phyloP scores from a whole-genome alignment of 805 yeast genomes.

The Nadsonia fulvescens region DNA sequence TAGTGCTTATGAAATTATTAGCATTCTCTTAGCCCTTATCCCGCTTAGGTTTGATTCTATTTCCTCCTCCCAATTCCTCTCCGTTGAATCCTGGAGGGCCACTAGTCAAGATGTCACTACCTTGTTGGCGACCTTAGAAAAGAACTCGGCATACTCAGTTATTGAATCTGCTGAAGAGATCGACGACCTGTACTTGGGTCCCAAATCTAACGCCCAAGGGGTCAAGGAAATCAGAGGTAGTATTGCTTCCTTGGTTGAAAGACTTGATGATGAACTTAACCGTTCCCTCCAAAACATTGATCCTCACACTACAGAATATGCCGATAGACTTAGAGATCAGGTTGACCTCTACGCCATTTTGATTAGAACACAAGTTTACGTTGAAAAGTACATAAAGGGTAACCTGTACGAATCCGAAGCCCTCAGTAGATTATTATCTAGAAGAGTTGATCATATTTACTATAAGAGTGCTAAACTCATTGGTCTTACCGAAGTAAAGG shows the following conservation, averaged over 20 bases:
- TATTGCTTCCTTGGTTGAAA: slow-evolving; percentile 69
- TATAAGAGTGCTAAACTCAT: slow-evolving; percentile 75
- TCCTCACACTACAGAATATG: slow-evolving; percentile 88
- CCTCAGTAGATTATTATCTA: slow-evolving; percentile 47
- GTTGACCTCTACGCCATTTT: slow-evolving; percentile 53
- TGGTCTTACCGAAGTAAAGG: slow-evolving; percentile 43
- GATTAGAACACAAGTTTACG: slow-evolving; percentile 71
- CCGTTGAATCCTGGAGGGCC: slow-evolving; percentile 62
- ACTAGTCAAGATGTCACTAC: slow-evolving; percentile 43
- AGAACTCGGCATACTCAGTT: slow-evolving; percentile 43
- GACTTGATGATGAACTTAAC: slow-evolving; percentile 87
- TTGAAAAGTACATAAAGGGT: slow-evolving; percentile 37
- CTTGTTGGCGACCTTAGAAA: slow-evolving; percentile 53
- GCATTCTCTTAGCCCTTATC: slow-evolving; percentile 61
- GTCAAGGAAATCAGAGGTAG: slow-evolving; percentile 67
- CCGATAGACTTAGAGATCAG: slow-evolving; percentile 82
- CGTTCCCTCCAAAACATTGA: slow-evolving; percentile 76
- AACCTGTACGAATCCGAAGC: slow-evolving; percentile 25
- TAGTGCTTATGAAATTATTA: slow-evolving; percentile 57
- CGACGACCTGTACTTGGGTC: slow-evolving; percentile 46
- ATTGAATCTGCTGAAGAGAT: slow-evolving; percentile 73
- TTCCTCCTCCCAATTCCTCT: slow-evolving; percentile 50
- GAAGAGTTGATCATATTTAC: slow-evolving; percentile 84
- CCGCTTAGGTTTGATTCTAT: slow-evolving; percentile 78
- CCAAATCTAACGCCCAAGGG: slow-evolving; percentile 45